A percentile compares a stretch with the other conserved stretches of the same genome.
Evolutionary conservation across 2,329 filamentous ascomycete genomes (phyloP).

Genomic region (Meredithiella fracta): DNA sequence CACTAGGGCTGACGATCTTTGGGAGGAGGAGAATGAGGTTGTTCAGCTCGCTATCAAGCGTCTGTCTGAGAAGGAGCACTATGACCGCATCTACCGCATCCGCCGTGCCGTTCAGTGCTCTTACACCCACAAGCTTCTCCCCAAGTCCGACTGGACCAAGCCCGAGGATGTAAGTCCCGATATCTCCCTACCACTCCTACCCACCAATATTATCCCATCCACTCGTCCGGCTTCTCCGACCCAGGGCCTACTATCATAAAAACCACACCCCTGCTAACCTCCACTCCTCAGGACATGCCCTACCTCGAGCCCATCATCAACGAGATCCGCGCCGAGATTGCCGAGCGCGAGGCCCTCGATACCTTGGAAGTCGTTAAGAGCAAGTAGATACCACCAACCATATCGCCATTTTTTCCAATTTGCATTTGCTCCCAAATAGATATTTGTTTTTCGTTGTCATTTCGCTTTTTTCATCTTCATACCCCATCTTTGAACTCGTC

Average conservation of each 20-base stretch:
- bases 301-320: constrained; percentile 39
- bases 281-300: constrained; percentile 28
- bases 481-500: neutral
- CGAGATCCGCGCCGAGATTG: constrained; percentile 32
- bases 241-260: neutral
- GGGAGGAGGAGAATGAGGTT: constrained; percentile 77
- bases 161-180: constrained; percentile 31
- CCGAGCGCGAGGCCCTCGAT: constrained; percentile 37
- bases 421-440: neutral
- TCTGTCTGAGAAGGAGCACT: constrained; percentile 74
- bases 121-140: constrained; percentile 46
- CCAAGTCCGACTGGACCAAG: constrained; percentile 45
- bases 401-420: too few relatives aligned
- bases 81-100: constrained; percentile 95
- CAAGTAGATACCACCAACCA: constrained; percentile 22
- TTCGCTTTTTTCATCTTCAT: neutral
- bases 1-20: constrained; percentile 75
- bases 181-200: neutral
- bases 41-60: constrained; percentile 83
- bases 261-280: neutral
- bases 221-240: neutral
- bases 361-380: constrained; percentile 33
- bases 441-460: constrained; percentile 6
- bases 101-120: constrained; percentile 78
- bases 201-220: neutral